phyloP scores from a whole-genome alignment of 805 yeast genomes.

The Blastobotrys parvus region DNA sequence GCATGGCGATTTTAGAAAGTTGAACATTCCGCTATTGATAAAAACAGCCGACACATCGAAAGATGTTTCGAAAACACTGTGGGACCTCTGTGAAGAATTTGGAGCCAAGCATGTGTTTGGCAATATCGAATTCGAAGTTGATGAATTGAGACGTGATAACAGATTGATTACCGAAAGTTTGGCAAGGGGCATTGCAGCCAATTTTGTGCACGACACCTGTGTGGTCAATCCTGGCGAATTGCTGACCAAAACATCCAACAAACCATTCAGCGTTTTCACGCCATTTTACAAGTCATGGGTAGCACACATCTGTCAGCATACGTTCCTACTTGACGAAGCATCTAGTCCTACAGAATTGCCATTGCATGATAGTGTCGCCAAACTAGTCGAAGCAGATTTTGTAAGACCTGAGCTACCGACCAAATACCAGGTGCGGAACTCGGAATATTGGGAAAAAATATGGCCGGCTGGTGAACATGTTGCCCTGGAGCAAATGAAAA shows the following conservation, averaged over 20 bases:
- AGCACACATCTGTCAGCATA: slow-evolving; percentile 6
- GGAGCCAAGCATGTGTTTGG: slow-evolving; percentile 27
- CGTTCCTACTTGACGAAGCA: not conserved
- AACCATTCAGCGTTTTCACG: slow-evolving; percentile 36
- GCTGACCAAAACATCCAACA: slow-evolving; percentile 28
- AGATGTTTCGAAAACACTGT: too few relatives aligned
- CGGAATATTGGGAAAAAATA: slow-evolving; percentile 19
- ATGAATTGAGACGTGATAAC: slow-evolving; percentile 32
- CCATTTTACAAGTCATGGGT: slow-evolving; percentile 38
- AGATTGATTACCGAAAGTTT: slow-evolving; percentile 15
- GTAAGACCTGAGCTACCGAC: not conserved
- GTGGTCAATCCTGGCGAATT: slow-evolving; percentile 35
- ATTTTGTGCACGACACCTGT: slow-evolving; percentile 34
- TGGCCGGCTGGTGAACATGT: slow-evolving; percentile 32
- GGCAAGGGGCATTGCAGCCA: slow-evolving; percentile 19
- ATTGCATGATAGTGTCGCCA: not conserved
- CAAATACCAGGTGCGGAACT: slow-evolving; percentile 16
- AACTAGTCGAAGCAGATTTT: too few relatives aligned
- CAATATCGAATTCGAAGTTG: slow-evolving; percentile 38
- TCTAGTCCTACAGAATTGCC: not conserved
- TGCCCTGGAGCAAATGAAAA: slow-evolving; percentile 20
- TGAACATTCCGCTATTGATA: slow-evolving; percentile 33
- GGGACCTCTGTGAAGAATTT: slow-evolving; percentile 24
- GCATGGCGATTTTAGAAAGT: slow-evolving; percentile 24
- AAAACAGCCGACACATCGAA: not conserved